Base-by-base conservation (phyloP, 2,329 filamentous ascomycete species). In the Aplosporella prunicola region DNA sequence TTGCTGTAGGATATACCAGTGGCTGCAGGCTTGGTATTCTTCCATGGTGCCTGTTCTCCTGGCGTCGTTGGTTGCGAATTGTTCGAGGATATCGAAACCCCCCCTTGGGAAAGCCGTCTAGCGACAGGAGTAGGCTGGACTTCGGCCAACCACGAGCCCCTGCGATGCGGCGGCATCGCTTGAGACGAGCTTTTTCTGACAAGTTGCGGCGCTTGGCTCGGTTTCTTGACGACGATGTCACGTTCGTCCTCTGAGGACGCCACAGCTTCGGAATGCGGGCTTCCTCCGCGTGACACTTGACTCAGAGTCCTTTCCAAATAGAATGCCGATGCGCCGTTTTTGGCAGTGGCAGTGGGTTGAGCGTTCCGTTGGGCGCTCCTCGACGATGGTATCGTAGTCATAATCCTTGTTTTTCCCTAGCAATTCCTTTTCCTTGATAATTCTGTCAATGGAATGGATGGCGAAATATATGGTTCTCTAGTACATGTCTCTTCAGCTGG, bases 191-290 rank as follows among this genome's bases (percentile, higher is more conserved):
- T 42, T 56, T 56, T 50, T 50, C 8, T 56, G 69, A 68, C 45
- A 62, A 62, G 51, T 55, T 59, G 57, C 47, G 26, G 47, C 45
- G 31, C 47, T 52, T n/a, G n/a, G n/a, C n/a, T 17, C 16, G 35
- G 20, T 22, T 42, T 39, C 17, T 36, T 39, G 13, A 26, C 32
- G 5, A 41, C 33, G n/a, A 31, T 24, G 43, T 94, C 82, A 40
- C 68, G 72, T 60, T 98, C 91, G 58, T 96, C 91, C 58, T 96
- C 91, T 9, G 88, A 95, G 47, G 89, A 96, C 35, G 82, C 87
- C 42, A 96, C 67, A 35, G 85, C 89, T 57, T 96, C 89, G 3
- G 88, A 95, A 56, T 96, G 91, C 15, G 89, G 89, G 1, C 89
- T 95, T 6, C 38, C 38, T 20, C 38, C 38, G 5, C 38, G 38